Evolutionary conservation across 257 asterid species (phyloP).

Genomic region (Handroanthus guayacan): DNA sequence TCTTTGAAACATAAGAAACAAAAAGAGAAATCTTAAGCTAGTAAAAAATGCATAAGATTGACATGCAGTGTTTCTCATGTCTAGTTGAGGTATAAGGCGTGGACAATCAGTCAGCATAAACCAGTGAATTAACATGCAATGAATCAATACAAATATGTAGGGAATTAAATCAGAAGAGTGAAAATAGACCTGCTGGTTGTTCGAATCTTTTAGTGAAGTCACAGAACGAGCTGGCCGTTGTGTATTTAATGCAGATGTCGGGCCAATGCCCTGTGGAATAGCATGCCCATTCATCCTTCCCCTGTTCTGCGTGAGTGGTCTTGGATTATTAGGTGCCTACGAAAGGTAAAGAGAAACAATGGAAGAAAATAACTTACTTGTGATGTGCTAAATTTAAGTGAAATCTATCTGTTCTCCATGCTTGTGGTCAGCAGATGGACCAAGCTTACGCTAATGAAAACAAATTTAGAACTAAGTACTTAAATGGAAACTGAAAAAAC

Average conservation of each 20-base stretch:
- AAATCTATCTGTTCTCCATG: neutral
- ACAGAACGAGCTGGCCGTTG: constrained; percentile 49
- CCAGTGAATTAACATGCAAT: constrained; percentile 4
- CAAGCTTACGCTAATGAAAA: constrained; percentile 2
- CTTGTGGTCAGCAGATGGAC: neutral
- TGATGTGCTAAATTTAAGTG: neutral
- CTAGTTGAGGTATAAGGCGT: neutral
- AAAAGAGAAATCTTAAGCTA: neutral
- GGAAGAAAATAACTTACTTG: neutral
- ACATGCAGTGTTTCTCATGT: neutral
- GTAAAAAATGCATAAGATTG: constrained; percentile 1
- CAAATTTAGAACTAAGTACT: neutral
- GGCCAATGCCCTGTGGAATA: constrained; percentile 49
- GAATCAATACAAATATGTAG: neutral
- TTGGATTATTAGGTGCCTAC: constrained; percentile 61
- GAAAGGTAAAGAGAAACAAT: neutral
- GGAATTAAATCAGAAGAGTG: constrained; percentile 3
- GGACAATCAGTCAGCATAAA: constrained; percentile 12
- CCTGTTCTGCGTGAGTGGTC: constrained; percentile 65
- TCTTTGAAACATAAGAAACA: neutral
- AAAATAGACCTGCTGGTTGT: constrained; percentile 60
- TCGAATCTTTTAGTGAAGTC: constrained; percentile 55
- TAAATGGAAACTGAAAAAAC: constrained; percentile 36
- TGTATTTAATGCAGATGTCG: constrained; percentile 44
- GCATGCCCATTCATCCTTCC: constrained; percentile 61